phyloP scores from a whole-genome alignment of 2,329 filamentous ascomycete genomes.

The Arthrobotrys sphaeroides region DNA sequence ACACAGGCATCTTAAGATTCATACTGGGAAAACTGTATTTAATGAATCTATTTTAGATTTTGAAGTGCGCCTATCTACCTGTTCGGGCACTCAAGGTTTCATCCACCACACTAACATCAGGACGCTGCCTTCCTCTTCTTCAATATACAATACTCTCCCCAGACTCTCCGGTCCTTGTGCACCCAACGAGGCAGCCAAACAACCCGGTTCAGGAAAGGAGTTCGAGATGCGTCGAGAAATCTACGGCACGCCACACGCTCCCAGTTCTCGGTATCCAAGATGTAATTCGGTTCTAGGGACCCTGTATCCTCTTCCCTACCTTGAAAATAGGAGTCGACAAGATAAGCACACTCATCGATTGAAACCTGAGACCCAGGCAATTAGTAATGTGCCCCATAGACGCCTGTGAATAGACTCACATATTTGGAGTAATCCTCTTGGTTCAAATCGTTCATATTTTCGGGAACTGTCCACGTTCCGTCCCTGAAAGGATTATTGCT shows the following conservation, averaged over 20 bases:
- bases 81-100: background rate
- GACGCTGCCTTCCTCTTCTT: slow-evolving; percentile 59
- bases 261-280: slow-evolving; percentile 79
- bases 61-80: background rate
- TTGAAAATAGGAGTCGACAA: slow-evolving; percentile 87
- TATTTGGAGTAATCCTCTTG: slow-evolving; percentile 88
- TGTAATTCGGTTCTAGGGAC: slow-evolving; percentile 80
- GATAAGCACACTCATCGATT: slow-evolving; percentile 77
- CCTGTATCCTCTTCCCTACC: slow-evolving; percentile 65
- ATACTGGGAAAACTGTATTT: too few species aligned
- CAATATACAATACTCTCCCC: slow-evolving; percentile 89
- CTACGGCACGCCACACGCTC: slow-evolving; percentile 76
- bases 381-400: slow-evolving; percentile 38
- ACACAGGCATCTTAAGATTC: slow-evolving; percentile 18
- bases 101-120: background rate
- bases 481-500: slow-evolving; percentile 61
- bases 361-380: slow-evolving; percentile 67
- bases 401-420: slow-evolving; percentile 63
- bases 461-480: slow-evolving; percentile 83
- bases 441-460: slow-evolving; percentile 92
- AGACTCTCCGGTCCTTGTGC: slow-evolving; percentile 74
- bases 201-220: slow-evolving; percentile 76
- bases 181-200: slow-evolving; percentile 81
- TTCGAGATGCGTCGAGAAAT: slow-evolving; percentile 83
- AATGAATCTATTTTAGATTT: too few species aligned